These are phyloP conservation scores for Botryotinia narcissicola DNA, from an alignment of 2,329 filamentous ascomycete genomes.

Conservation along the genomic window DNA sequence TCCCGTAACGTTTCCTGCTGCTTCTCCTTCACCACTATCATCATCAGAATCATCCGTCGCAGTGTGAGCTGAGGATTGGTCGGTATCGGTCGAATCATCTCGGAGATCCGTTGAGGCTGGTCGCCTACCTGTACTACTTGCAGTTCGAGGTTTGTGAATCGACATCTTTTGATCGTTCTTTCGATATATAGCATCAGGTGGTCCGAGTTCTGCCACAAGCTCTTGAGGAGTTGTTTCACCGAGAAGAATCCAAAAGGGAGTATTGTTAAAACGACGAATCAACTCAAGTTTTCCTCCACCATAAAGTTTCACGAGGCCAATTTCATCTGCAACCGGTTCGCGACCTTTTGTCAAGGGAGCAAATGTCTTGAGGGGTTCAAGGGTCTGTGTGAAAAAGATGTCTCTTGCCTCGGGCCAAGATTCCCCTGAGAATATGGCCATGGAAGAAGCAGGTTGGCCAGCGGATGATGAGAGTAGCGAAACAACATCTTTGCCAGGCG, in stretches of 20 bases:
- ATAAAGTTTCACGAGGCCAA: conserved; percentile 75
- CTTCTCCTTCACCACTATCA: conserved; percentile 60
- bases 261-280: conserved; percentile 65
- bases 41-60: conserved; percentile 66
- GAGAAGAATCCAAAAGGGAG: conserved; percentile 68
- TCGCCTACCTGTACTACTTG: conserved; percentile 50
- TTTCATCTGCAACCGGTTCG: conserved; percentile 82
- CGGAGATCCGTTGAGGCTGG: conserved; percentile 42
- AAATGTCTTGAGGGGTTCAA: conserved; percentile 72
- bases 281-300: conserved; percentile 78
- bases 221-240: conserved; percentile 92
- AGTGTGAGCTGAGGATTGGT: conserved; percentile 71
- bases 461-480: conserved; percentile 77
- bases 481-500: conserved; percentile 75
- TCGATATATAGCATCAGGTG: conserved; percentile 89
- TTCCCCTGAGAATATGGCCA: conserved; percentile 86
- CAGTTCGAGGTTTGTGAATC: conserved; percentile 67
- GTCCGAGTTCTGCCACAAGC: conserved; percentile 82
- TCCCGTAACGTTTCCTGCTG: conserved; percentile 54
- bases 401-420: conserved; percentile 85
- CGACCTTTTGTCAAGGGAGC: conserved; percentile 67
- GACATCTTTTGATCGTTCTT: conserved; percentile 88
- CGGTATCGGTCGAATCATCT: conserved; percentile 66
- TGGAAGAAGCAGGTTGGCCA: conserved; percentile 73
- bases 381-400: conserved; percentile 70